Evolutionary conservation across 495 filamentous ascomycete species (phyloP), one percentile per base, ranked within the genome.

Genomic region (Darksidea phi): DNA sequence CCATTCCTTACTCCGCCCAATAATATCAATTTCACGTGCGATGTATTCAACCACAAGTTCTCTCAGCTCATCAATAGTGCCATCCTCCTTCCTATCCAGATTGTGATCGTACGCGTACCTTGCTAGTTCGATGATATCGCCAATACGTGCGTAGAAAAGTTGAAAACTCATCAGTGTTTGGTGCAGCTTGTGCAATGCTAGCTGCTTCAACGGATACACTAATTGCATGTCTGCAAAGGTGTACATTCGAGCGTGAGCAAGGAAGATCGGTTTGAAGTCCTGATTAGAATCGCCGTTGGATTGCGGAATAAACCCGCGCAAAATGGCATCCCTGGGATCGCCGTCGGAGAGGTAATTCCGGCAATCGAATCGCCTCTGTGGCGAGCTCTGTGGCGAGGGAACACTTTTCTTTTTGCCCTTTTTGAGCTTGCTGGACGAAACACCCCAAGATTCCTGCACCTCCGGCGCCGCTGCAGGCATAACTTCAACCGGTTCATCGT

Each of bases 151-250:
- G 3, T 49, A 13, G 18, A 68, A 57, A 0, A 69, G 34, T 25
- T 60, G 12, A 54, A 72, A 70, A 10, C 42, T 47, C 43, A 57
- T 41, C 0, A 74, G 43, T 18, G 71, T 71, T 38, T 63, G 53
- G 54, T 72, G 70, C 6, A 74, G 68, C 49, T 72, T 74, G 55
- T 45, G 52, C 11, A 74, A 37, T 34, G 61, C 47, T 12, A 74
- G 32, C 1, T 42, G 56, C 61, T 71, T 68, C 12, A 72, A 53
- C 7, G 54, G 25, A 18, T 59, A 57, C 18, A 74, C 54, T 8
- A 66, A 47, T 23, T 48, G 47, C 24, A 43, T 25, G 25, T 61
- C 34, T 0, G 59, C 66, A 15, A 74, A 57, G 37, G 54, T n/a
- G 43, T 71, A 74, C 0, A 74, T 64, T 12, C 66, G 58, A 12